Percentiles rank a stretch among this genome's conserved stretches.
phyloP scores from a whole-genome alignment of 148 eudicot species.

The Chenopodium formosanum region DNA sequence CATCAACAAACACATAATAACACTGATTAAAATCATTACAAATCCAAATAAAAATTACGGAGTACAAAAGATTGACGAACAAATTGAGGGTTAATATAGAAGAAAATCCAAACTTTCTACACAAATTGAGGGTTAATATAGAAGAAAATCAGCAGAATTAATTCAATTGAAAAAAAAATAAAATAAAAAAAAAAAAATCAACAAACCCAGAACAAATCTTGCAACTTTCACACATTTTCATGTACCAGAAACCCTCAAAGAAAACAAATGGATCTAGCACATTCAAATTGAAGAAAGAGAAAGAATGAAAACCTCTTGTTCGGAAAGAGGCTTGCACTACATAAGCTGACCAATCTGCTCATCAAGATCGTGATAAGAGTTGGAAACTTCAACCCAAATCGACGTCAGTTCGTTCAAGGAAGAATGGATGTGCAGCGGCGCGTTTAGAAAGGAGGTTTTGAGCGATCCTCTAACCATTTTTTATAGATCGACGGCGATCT shows the following conservation, averaged over 20 bases:
- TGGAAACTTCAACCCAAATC: too few species aligned
- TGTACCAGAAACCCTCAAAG: not conserved
- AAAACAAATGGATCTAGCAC: not conserved
- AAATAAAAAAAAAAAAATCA: not conserved
- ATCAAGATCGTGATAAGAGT: slow-evolving; percentile 12
- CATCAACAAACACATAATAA: too few species aligned
- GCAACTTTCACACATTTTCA: not conserved
- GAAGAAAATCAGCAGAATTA: slow-evolving; percentile 15
- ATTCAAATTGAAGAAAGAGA: not conserved
- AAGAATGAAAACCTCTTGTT: slow-evolving; percentile 51
- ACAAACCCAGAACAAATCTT: slow-evolving; percentile 8
- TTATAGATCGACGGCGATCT: too few species aligned
- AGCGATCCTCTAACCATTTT: too few species aligned
- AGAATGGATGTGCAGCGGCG: too few species aligned
- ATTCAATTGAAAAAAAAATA: slow-evolving; percentile 7
- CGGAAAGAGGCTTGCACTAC: slow-evolving; percentile 93
- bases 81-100: too few species aligned
- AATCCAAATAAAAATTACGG: too few species aligned
- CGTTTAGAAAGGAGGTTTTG: too few species aligned
- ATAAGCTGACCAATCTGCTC: slow-evolving; percentile 60
- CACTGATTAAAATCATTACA: too few species aligned
- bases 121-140: not conserved
- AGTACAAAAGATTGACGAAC: too few species aligned
- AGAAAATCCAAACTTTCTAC: not conserved
- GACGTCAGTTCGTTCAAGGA: too few species aligned